Evolutionary conservation across 1,139 yeast genomes (phyloP).

Genomic region (Candida labiduridarum): DNA sequence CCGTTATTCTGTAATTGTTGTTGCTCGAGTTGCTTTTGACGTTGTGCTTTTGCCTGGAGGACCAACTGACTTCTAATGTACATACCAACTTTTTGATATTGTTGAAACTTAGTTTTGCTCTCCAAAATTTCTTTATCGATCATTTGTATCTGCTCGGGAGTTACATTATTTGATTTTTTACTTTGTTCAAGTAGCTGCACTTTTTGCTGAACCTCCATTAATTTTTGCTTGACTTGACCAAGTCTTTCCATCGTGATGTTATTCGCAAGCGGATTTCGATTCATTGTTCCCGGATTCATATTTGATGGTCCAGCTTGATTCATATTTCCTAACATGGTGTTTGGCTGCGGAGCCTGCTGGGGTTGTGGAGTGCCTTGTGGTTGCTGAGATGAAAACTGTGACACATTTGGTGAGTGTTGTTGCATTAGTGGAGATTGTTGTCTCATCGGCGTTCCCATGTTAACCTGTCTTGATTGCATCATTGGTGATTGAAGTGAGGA

Average conservation of each 20-base stretch:
- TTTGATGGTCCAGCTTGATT: constrained; percentile 11
- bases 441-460: constrained; percentile 9
- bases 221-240: constrained; percentile 41
- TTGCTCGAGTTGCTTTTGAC: constrained; percentile 13
- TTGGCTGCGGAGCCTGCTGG: constrained; percentile 6
- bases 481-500: constrained; percentile 14
- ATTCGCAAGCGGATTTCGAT: constrained; percentile 6
- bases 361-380: constrained; percentile 6
- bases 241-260: constrained; percentile 45
- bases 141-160: constrained; percentile 30
- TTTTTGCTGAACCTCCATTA: constrained; percentile 49
- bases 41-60: constrained; percentile 32
- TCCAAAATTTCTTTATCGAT: constrained; percentile 43
- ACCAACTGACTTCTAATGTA: constrained; percentile 44
- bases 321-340: constrained; percentile 9
- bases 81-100: constrained; percentile 42
- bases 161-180: constrained; percentile 25
- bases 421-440: constrained; percentile 15
- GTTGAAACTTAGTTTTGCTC: constrained; percentile 37
- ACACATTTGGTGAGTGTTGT: constrained; percentile 14
- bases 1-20: constrained; percentile 6
- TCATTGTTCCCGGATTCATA: constrained; percentile 12
- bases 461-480: constrained; percentile 12
- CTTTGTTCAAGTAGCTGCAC: constrained; percentile 32
- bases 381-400: constrained; percentile 4